Conservation (phyloP, 2,329 filamentous ascomycete genomes). For the Verticillium zaregamsianum region DNA sequence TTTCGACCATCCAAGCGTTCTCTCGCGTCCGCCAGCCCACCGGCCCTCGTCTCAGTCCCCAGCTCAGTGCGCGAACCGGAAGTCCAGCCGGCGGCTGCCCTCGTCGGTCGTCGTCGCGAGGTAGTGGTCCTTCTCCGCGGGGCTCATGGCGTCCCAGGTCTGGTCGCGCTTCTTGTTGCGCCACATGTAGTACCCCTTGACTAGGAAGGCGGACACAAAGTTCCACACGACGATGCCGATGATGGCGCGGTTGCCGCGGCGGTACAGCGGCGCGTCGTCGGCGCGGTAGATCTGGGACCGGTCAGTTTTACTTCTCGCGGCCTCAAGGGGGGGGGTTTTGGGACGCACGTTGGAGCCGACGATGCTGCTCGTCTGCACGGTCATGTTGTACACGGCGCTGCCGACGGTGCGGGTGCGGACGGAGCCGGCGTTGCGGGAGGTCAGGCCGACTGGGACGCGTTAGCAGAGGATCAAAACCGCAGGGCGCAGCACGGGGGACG, state of each 20-base stretch:
- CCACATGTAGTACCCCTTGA: constrained; percentile 25
- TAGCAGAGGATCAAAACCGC: too few relatives aligned
- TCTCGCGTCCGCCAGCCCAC: too few relatives aligned
- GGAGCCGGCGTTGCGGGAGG: constrained; percentile 56
- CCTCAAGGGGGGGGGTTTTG: neutral
- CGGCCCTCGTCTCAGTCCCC: too few relatives aligned
- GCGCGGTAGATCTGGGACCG: constrained; percentile 21
- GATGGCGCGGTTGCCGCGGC: constrained; percentile 34
- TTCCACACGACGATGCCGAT: constrained; percentile 33
- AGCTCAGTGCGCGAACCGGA: constrained; percentile 22
- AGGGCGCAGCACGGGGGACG: neutral
- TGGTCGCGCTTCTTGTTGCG: constrained; percentile 21
- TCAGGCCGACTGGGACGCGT: constrained; percentile 50
- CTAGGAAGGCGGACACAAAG: constrained; percentile 22
- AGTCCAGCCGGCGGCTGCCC: constrained; percentile 32
- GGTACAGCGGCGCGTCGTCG: constrained; percentile 44
- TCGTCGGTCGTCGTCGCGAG: constrained; percentile 35
- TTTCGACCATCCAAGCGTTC: too few relatives aligned
- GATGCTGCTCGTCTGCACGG: constrained; percentile 39
- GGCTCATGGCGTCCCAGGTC: constrained; percentile 22
- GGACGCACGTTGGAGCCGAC: constrained; percentile 32
- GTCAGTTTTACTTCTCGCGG: neutral
- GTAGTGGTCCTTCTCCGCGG: constrained; percentile 31
- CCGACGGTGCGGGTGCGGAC: constrained; percentile 60
- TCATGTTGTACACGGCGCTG: constrained; percentile 58